Evolutionary conservation across 164 flowering plant species (phyloP).

Genomic region (Magnolia kwangsiensis): DNA sequence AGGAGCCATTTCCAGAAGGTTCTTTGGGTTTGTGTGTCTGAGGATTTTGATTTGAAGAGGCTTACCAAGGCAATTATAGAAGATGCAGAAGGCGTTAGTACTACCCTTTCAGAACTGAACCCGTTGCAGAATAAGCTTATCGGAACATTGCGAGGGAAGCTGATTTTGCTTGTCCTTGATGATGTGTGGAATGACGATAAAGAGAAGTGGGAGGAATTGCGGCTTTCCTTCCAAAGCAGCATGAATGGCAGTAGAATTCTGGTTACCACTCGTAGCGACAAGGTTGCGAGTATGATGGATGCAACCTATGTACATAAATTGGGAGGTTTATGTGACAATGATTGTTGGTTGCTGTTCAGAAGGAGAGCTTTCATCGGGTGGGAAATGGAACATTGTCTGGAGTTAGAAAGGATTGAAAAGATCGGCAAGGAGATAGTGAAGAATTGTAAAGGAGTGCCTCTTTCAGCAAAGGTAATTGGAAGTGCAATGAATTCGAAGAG

Average conservation of each 20-base stretch:
- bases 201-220: conserved; percentile 1
- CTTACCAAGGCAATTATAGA: not conserved
- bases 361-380: conserved; percentile 3
- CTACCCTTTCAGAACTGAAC: not conserved
- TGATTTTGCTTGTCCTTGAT: conserved; percentile 6
- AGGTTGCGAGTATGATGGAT: not conserved
- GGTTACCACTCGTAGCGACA: conserved; percentile 9
- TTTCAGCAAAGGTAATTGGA: not conserved
- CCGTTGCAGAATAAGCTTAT: conserved; percentile 1
- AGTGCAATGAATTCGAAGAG: not conserved
- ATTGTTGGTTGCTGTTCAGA: conserved; percentile 5
- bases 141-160: not conserved
- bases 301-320: not conserved
- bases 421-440: not conserved
- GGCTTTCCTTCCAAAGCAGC: not conserved
- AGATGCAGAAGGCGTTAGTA: not conserved
- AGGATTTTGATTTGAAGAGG: conserved; percentile 2
- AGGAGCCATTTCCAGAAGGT: not conserved
- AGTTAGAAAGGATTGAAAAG: not conserved
- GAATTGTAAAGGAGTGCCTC: not conserved
- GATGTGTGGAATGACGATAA: conserved; percentile 8
- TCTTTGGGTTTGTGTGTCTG: conserved; percentile 10
- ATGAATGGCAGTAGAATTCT: conserved; percentile 9
- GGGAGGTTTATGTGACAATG: not conserved
- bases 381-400: not conserved